These are phyloP conservation scores for Gonapodya sp. DNA, from an alignment of 192 early-diverging fungal genomes.

Conservation along the genomic window DNA sequence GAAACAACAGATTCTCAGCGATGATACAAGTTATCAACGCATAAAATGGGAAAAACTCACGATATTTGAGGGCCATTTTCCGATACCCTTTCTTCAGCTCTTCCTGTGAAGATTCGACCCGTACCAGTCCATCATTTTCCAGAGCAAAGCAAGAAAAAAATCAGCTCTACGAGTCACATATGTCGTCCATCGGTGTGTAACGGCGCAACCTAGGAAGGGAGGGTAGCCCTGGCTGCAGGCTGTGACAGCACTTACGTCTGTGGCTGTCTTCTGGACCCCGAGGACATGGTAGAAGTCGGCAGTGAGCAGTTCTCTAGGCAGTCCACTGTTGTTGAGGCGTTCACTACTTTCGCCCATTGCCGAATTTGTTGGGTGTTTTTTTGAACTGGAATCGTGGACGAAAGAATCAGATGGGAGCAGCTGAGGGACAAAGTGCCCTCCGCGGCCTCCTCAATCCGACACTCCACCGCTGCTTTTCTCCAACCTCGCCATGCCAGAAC, in stretches of 20 bases:
- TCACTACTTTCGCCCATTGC: neutral
- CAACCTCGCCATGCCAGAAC: slow-evolving; percentile 49
- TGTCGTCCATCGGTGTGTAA: neutral
- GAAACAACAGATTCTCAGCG: neutral
- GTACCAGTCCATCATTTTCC: too few species aligned
- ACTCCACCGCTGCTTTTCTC: too few species aligned
- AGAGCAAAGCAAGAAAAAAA: too few species aligned
- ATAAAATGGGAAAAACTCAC: neutral
- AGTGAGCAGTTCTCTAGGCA: neutral
- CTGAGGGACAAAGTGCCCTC: neutral
- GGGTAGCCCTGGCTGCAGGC: neutral
- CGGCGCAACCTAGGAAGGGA: neutral
- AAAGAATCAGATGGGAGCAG: neutral
- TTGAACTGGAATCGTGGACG: neutral
- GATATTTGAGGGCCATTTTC: slow-evolving; percentile 7
- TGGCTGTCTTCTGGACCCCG: neutral
- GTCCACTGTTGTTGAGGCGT: neutral
- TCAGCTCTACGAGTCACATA: neutral
- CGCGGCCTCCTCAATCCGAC: too few species aligned
- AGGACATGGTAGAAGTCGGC: slow-evolving; percentile 5
- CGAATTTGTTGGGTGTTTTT: neutral
- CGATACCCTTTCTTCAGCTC: slow-evolving; percentile 4
- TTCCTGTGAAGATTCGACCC: too few species aligned
- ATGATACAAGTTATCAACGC: too few species aligned
- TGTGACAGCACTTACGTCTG: neutral